Evolutionary conservation across 768 basidiomycete species (phyloP).

Genomic region (Termitomyces heimii): DNA sequence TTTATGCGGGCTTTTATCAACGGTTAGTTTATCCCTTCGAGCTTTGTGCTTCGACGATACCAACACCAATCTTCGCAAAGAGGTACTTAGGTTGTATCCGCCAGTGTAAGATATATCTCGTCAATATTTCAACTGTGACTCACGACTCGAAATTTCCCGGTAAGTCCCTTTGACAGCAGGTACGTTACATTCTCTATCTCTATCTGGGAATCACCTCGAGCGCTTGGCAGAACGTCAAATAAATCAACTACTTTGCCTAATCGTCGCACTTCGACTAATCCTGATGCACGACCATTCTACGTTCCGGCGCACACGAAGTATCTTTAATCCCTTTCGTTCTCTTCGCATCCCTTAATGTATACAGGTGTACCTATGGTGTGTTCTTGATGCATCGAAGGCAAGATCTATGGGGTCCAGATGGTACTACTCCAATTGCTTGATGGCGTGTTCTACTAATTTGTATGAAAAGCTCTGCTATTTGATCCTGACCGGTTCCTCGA

Average conservation of each 20-base stretch:
- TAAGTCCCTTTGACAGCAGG: slow-evolving; percentile 33
- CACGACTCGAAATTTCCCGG: not conserved
- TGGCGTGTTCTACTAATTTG: not conserved
- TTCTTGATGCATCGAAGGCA: slow-evolving; percentile 55
- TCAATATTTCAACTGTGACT: not conserved
- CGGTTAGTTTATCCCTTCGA: slow-evolving; percentile 21
- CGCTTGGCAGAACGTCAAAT: slow-evolving; percentile 14
- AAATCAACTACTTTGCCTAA: slow-evolving; percentile 20
- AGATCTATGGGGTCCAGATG: slow-evolving; percentile 67
- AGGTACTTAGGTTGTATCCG: slow-evolving; percentile 48
- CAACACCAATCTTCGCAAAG: slow-evolving; percentile 18
- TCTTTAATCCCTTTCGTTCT: not conserved
- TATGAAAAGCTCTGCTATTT: slow-evolving; percentile 44
- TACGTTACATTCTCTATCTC: slow-evolving; percentile 2
- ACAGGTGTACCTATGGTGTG: slow-evolving; percentile 40
- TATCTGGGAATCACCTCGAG: not conserved
- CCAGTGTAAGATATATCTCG: slow-evolving; percentile 31
- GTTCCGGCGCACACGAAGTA: slow-evolving; percentile 32
- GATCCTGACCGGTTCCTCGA: slow-evolving; percentile 69
- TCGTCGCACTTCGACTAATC: slow-evolving; percentile 10
- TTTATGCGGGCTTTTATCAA: slow-evolving; percentile 55
- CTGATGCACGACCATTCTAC: slow-evolving; percentile 31
- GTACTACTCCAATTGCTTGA: slow-evolving; percentile 20
- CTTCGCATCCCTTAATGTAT: not conserved
- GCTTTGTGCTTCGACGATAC: not conserved